Conservation (phyloP, 176 grass and related monocot species). For the Oropetium thomaeum region DNA sequence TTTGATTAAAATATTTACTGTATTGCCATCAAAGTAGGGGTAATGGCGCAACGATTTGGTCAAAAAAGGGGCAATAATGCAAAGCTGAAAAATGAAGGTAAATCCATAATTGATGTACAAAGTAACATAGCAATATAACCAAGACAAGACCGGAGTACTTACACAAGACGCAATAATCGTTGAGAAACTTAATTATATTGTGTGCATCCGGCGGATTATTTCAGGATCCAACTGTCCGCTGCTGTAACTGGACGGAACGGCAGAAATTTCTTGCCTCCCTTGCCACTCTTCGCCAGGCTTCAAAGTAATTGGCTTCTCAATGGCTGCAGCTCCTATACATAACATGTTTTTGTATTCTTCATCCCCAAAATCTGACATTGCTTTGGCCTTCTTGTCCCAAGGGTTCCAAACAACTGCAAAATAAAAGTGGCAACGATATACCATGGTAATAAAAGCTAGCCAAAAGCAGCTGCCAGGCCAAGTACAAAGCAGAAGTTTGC, state of each 20-base stretch:
- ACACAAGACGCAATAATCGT: not conserved
- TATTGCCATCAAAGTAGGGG: too few species aligned
- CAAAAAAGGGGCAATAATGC: too few species aligned
- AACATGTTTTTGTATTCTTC: conserved; percentile 71
- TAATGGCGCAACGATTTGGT: too few species aligned
- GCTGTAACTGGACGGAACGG: conserved; percentile 67
- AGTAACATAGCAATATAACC: not conserved
- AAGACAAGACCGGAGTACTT: conserved; percentile 8
- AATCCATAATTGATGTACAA: too few species aligned
- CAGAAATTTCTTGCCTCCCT: conserved; percentile 63
- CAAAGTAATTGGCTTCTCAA: conserved; percentile 68
- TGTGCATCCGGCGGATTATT: conserved; percentile 28
- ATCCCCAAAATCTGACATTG: conserved; percentile 62
- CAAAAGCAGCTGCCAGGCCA: not conserved
- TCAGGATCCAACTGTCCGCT: conserved; percentile 62
- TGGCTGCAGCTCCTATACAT: conserved; percentile 58
- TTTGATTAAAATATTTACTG: too few species aligned
- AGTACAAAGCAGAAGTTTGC: not conserved
- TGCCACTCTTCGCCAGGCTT: conserved; percentile 72
- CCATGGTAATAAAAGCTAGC: not conserved
- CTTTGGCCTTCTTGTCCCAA: conserved; percentile 75
- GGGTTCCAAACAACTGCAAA: conserved; percentile 75
- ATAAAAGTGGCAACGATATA: not conserved
- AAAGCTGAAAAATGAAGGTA: too few species aligned
- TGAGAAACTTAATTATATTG: conserved; percentile 1